Conservation (phyloP, 768 basidiomycete genomes). For the Mycena metata region DNA sequence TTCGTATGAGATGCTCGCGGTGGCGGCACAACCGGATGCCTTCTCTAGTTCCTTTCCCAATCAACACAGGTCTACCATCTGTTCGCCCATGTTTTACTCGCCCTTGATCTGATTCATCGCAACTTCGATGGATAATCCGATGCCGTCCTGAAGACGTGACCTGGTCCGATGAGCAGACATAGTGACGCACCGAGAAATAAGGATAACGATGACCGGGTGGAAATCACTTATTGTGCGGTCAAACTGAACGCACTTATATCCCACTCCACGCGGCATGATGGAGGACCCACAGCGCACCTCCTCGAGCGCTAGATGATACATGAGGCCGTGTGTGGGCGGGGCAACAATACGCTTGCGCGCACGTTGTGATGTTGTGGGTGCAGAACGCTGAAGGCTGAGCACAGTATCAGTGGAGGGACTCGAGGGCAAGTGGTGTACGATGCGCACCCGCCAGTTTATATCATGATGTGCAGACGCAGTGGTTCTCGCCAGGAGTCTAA, state of each 20-base stretch:
- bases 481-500: neutral
- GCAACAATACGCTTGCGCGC: neutral
- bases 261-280: constrained; percentile 13
- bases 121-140: too few relatives aligned
- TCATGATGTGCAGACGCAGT: neutral
- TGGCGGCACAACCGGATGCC: too few relatives aligned
- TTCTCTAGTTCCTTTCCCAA: too few relatives aligned
- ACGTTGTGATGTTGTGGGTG: constrained; percentile 26
- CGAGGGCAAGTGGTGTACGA: neutral
- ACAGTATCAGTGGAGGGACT: neutral
- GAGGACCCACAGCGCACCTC: constrained; percentile 15
- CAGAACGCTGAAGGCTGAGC: neutral
- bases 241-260: constrained; percentile 16
- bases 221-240: too few relatives aligned
- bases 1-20: too few relatives aligned
- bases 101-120: too few relatives aligned
- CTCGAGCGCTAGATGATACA: neutral
- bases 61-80: too few relatives aligned
- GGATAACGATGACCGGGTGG: too few relatives aligned
- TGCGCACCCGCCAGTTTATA: neutral
- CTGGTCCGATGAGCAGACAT: too few relatives aligned
- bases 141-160: too few relatives aligned
- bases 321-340: constrained; percentile 5
- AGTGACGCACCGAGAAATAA: too few relatives aligned
- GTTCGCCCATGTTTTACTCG: too few relatives aligned